Evolutionary conservation across 2,329 filamentous ascomycete species (phyloP).

Genomic region (Curvularia hawaiiensis): DNA sequence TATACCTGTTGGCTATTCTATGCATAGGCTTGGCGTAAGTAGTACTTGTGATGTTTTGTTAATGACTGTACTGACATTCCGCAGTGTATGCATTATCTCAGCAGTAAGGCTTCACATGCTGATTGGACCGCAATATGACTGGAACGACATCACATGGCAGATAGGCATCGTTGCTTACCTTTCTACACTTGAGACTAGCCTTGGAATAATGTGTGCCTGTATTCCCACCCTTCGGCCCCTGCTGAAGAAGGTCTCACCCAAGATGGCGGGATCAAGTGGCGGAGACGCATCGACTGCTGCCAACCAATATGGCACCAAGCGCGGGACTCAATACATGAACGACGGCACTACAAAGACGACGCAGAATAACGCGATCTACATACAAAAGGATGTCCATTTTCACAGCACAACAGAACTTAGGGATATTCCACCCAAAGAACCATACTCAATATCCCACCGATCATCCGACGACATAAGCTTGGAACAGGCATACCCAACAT

Average conservation of each 20-base stretch:
- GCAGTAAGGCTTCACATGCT: neutral
- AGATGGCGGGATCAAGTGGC: neutral
- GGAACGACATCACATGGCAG: neutral
- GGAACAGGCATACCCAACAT: neutral
- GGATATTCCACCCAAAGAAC: neutral
- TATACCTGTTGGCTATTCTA: neutral
- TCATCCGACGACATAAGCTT: neutral
- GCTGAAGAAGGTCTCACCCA: neutral
- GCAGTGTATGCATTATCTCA: constrained; percentile 1
- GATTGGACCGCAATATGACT: neutral
- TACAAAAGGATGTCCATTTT: neutral
- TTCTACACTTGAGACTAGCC: neutral
- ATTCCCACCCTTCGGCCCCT: neutral
- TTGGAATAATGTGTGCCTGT: constrained; percentile 1
- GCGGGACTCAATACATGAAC: neutral
- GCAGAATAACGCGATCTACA: neutral
- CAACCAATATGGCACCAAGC: neutral
- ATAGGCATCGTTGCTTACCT: neutral
- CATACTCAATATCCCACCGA: neutral
- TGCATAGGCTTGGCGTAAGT: neutral
- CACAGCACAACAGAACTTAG: neutral
- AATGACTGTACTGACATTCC: neutral
- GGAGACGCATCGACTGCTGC: neutral
- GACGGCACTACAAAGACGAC: neutral
- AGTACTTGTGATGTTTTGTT: neutral